Evolutionary conservation across 2,329 filamentous ascomycete species (phyloP), one percentile per base, ranked within the genome.

Genomic region (Epichloe baconii): DNA sequence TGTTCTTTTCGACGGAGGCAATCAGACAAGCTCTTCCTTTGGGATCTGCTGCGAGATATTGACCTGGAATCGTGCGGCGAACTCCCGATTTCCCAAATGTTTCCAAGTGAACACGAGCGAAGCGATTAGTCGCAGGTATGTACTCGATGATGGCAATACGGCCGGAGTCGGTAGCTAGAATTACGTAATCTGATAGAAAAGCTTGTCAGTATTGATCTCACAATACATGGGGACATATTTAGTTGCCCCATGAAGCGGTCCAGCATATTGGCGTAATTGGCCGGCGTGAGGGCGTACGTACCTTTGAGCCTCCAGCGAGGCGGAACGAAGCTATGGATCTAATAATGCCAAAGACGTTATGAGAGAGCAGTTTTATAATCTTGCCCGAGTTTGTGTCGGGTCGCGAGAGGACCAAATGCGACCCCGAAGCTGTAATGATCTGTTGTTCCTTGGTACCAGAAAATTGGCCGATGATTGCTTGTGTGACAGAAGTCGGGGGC

Each of bases 71-170:
- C 38, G 96, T 91, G 61, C 93, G 83, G 52, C 94, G 83, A 49
- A 97, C 80, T 36, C 93, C 93, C 5, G 91, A 97, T 70, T 98
- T 98, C 58, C 93, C 93, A 66, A 95, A 98, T 0, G 94, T 98
- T 72, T 98, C 94, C 52, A 96, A 79, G 63, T 97, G 91, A 56
- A 97, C 79, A 44, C 88, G 83, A 60, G 83, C 83, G 69, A 98
- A 96, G 47, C 82, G 82, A 66, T 95, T 95, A 66, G 89, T 83
- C n/a, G 86, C 79, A 12, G 87, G 84, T 37, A 91, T 72, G 67
- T 96, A 98, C 70, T 96, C 91, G 65, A 97, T 77, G 60, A 97
- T 90, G 23, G 90, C 85, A 61, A 98, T 91, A 46, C 93, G 86
- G 57, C 93, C 93, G 31, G 93, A 96, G 71, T 98, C 93, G 47